Conservation (phyloP, 1,139 yeast species). For the Kurtzmaniella natalensis region DNA sequence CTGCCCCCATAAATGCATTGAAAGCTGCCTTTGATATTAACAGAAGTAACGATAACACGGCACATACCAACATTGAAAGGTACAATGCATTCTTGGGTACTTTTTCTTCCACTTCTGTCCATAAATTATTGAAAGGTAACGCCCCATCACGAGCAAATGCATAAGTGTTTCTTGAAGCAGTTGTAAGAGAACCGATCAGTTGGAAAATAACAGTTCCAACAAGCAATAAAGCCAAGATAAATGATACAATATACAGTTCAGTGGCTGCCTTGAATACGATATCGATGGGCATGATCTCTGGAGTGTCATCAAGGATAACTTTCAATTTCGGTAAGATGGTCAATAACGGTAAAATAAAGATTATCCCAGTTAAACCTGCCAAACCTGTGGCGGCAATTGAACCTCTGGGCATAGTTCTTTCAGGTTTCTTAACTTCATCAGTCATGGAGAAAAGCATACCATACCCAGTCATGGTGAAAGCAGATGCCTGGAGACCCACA, state of each 20-base stretch:
- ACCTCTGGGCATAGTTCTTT: slow-evolving; percentile 74
- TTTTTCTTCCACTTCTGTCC: slow-evolving; percentile 61
- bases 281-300: slow-evolving; percentile 63
- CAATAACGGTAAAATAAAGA: slow-evolving; percentile 67
- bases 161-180: slow-evolving; percentile 83
- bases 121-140: slow-evolving; percentile 60
- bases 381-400: slow-evolving; percentile 61
- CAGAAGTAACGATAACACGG: slow-evolving; percentile 58
- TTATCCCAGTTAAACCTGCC: slow-evolving; percentile 63
- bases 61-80: slow-evolving; percentile 64
- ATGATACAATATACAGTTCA: slow-evolving; percentile 60
- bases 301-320: slow-evolving; percentile 51
- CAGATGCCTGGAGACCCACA: slow-evolving; percentile 73
- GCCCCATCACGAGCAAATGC: slow-evolving; percentile 91
- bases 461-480: slow-evolving; percentile 77
- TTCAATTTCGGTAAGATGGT: slow-evolving; percentile 65
- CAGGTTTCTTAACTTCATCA: slow-evolving; percentile 77
- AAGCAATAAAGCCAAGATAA: slow-evolving; percentile 60
- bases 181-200: slow-evolving; percentile 74
- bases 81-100: slow-evolving; percentile 73
- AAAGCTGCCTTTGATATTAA: slow-evolving; percentile 72
- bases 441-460: slow-evolving; percentile 80
- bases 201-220: slow-evolving; percentile 74
- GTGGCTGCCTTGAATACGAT: slow-evolving; percentile 68
- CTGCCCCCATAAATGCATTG: slow-evolving; percentile 84